Evolutionary conservation across 495 filamentous ascomycete species (phyloP), one percentile per base, ranked within the genome.

Genomic region (Recurvomyces mirabilis): DNA sequence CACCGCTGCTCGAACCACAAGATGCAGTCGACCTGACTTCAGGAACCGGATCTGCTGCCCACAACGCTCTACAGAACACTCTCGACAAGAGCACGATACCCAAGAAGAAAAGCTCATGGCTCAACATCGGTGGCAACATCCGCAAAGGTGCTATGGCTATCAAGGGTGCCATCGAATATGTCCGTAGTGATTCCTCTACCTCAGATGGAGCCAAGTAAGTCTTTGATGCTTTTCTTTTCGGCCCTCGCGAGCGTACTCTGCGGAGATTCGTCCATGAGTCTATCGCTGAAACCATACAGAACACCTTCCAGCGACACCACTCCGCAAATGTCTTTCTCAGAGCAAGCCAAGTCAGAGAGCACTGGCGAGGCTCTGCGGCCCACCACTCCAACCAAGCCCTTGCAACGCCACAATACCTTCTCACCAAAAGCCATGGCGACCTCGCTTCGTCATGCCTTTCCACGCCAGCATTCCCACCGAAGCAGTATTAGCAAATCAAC

Each of bases 41-140:
- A 25, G 18, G 14, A 23, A 20, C 10, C 11, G 4, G 34, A 37
- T 42, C 39, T 17, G 25, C 39, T 9, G 39, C 39, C 22, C 25
- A 21, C 17, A 7, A 32, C 15, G 25, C 39, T 4, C 28, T 42
- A 32, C 39, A 42, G 14, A 9, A 23, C 26, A 30, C 11, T 15
- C 39, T 32, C 25, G 39, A 42, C 6, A 42, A 6, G 4, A 32
- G 13, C 20, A 5, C 23, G 5, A 17, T 20, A 12, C 26, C 14
- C 25, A 30, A 42, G 5, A 42, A 32, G 25, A 42, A 42, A 28
- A 32, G 22, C 15, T 42, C 39, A 7, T 42, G 39, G 39, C 13
- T 42, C 5, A 42, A 20, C 13, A 19, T 42, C 15, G 25, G 39
- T 17, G 28, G 39, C 13, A 42, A 11, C 25, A 21, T 32, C 6